These are phyloP conservation scores for Penicillium fuscoglaucum DNA, from an alignment of 2,329 filamentous ascomycete species.

Conservation along the genomic window DNA sequence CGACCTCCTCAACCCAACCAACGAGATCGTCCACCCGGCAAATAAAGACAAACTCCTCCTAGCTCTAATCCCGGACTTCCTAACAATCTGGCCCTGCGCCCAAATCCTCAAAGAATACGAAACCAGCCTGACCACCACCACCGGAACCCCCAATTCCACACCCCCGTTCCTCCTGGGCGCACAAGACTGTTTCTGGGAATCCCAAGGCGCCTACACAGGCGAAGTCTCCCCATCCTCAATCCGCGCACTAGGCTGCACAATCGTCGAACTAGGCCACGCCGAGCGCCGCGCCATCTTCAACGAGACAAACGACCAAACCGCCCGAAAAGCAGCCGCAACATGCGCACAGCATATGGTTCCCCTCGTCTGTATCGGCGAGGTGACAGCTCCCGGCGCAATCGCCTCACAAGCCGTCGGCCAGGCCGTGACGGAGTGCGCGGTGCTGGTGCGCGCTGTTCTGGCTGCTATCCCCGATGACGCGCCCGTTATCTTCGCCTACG, in stretches of 20 bases:
- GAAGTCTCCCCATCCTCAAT: conserved; percentile 71
- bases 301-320: conserved; percentile 70
- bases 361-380: conserved; percentile 78
- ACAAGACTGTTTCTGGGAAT: conserved; percentile 72
- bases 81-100: conserved; percentile 58
- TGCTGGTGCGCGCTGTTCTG: conserved; percentile 66
- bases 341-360: conserved; percentile 71
- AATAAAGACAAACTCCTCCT: conserved; percentile 61
- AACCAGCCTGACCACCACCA: conserved; percentile 18
- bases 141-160: conserved; percentile 22
- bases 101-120: conserved; percentile 41
- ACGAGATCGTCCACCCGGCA: conserved; percentile 45
- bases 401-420: conserved; percentile 51
- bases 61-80: conserved; percentile 76
- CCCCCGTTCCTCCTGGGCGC: conserved; percentile 66
- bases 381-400: conserved; percentile 51
- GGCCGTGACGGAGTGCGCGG: conserved; percentile 65
- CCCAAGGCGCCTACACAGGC: conserved; percentile 73
- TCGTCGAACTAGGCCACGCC: conserved; percentile 80
- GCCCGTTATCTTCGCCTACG: conserved; percentile 77
- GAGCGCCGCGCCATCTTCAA: conserved; percentile 71
- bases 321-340: conserved; percentile 68
- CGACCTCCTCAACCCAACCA: conserved; percentile 51
- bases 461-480: conserved; percentile 60
- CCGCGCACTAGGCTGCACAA: conserved; percentile 64